phyloP scores from a whole-genome alignment of 495 filamentous ascomycete species.

The Lophium mytilinum region DNA sequence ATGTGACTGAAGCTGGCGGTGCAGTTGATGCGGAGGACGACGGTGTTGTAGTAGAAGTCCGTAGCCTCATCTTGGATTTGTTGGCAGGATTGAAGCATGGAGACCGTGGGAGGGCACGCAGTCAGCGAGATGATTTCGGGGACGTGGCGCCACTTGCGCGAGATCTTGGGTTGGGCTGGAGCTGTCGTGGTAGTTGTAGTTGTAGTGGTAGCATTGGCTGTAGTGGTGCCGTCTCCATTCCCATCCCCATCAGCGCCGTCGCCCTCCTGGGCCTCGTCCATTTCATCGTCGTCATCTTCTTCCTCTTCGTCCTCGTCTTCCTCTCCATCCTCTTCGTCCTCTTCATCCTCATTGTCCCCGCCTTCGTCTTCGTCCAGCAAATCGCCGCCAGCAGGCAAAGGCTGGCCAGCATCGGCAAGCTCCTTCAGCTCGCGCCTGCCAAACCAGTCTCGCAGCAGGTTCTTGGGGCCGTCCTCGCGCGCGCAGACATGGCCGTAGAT shows the following conservation, averaged over 20 bases:
- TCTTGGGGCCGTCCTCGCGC: conserved; percentile 4
- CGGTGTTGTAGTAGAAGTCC: conserved; percentile 19
- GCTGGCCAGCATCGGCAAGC: background rate
- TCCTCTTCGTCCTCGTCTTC: conserved; percentile 5
- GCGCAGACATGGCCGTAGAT: conserved; percentile 12
- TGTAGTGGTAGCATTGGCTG: background rate
- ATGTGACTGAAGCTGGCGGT: conserved; percentile 20
- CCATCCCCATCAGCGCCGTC: background rate
- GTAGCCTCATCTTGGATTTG: conserved; percentile 9
- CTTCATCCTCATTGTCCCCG: conserved; percentile 1
- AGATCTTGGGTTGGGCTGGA: background rate
- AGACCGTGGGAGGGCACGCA: conserved; percentile 10
- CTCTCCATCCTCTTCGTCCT: conserved; percentile 3
- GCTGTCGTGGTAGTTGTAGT: background rate
- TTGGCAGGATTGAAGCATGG: conserved; percentile 12
- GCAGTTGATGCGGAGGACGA: conserved; percentile 14
- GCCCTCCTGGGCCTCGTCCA: background rate
- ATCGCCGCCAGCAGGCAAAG: background rate
- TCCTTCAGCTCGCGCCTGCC: conserved; percentile 15
- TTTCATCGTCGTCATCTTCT: conserved; percentile 1
- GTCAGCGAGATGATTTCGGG: conserved; percentile 16
- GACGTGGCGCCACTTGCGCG: conserved; percentile 21
- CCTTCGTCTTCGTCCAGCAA: conserved; percentile 1
- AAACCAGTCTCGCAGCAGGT: conserved; percentile 20
- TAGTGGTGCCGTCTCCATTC: background rate